Evolutionary conservation across 1,284 basidiomycete species (phyloP).

Genomic region (Cryptococcus depauperatus): DNA sequence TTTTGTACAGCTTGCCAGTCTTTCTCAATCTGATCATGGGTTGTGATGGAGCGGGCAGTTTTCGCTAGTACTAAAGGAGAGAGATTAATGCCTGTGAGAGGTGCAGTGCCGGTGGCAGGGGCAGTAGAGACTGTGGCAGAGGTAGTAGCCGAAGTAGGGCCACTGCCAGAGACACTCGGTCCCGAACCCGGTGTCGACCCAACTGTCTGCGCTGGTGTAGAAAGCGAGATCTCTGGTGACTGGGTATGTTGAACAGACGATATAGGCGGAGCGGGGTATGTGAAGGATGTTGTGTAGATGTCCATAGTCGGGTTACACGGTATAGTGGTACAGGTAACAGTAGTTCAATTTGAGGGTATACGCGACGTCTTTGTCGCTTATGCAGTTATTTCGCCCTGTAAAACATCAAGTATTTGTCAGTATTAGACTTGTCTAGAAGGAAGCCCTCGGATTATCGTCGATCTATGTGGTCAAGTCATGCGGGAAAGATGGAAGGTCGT

Average conservation of each 20-base stretch:
- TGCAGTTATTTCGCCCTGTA: background rate
- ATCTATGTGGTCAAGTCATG: background rate
- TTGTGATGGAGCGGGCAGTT: conserved; percentile 12
- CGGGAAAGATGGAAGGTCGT: no score
- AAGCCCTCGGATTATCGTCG: background rate
- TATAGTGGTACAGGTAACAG: background rate
- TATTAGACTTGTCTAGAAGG: background rate
- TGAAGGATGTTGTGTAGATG: conserved; percentile 73
- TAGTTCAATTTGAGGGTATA: background rate
- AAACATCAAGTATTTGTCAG: background rate
- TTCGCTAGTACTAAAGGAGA: conserved; percentile 10
- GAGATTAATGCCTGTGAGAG: conserved; percentile 13
- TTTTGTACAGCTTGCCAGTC: conserved; percentile 66
- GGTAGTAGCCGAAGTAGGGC: conserved; percentile 7
- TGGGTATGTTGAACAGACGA: conserved; percentile 1
- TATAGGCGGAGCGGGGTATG: conserved; percentile 41
- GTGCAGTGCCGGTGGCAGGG: conserved; percentile 12
- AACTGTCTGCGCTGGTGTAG: background rate
- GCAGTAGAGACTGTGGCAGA: conserved; percentile 8
- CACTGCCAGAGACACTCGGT: background rate
- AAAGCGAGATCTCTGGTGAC: background rate
- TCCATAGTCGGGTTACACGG: conserved; percentile 57
- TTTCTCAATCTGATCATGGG: conserved; percentile 27
- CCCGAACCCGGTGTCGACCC: background rate
- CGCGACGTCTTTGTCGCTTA: background rate